Percentiles rank a stretch among this genome's conserved stretches.
phyloP scores from a whole-genome alignment of 495 filamentous ascomycete species.

The Aspergillus asperescens region DNA sequence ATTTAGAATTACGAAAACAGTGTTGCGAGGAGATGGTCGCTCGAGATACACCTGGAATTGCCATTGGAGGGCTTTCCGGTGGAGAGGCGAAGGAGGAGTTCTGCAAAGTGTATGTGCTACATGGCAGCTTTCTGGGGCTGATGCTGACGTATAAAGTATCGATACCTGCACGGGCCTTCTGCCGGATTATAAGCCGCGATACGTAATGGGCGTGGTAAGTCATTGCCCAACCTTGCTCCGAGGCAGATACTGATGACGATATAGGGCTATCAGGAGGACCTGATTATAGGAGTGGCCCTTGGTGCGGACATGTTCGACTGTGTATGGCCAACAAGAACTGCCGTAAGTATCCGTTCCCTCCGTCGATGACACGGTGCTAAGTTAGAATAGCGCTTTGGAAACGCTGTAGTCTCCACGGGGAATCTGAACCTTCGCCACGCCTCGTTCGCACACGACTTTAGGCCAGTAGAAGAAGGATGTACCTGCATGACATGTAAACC shows the following conservation, averaged over 20 bases:
- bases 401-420: conserved; percentile 78
- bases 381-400: conserved; percentile 67
- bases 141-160: conserved; percentile 50
- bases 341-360: conserved; percentile 39
- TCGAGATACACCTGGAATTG: conserved; percentile 90
- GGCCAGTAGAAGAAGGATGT: conserved; percentile 76
- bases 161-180: conserved; percentile 78
- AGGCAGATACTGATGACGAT: conserved; percentile 12
- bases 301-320: conserved; percentile 99
- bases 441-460: conserved; percentile 71
- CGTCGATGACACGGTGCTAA: neutral
- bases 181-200: conserved; percentile 86
- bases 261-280: conserved; percentile 86
- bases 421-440: conserved; percentile 76
- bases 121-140: neutral
- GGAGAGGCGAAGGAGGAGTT: conserved; percentile 69
- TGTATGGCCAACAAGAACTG: conserved; percentile 95
- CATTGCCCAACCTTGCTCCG: neutral
- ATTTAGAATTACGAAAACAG: conserved; percentile 78
- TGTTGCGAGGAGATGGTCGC: conserved; percentile 88
- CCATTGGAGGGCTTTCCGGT: conserved; percentile 89
- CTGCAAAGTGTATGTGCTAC: conserved; percentile 51
- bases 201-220: conserved; percentile 92
- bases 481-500: conserved; percentile 72
- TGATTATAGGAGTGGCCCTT: conserved; percentile 84